Evolutionary conservation across 352 stramenopile genomes (phyloP).

Genomic region (Pythium utonaiense): DNA sequence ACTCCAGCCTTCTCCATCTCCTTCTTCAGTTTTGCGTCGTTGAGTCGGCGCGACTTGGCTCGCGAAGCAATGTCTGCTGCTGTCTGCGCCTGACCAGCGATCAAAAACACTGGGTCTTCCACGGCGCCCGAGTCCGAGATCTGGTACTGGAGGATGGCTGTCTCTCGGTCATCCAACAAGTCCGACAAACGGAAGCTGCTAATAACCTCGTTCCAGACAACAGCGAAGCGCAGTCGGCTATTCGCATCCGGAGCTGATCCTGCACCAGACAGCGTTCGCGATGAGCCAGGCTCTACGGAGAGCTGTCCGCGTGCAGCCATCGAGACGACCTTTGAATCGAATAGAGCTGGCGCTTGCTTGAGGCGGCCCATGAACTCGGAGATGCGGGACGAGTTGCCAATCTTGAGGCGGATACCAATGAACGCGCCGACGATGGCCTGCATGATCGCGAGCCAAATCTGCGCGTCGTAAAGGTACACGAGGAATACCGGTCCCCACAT

Average conservation of each 20-base stretch:
- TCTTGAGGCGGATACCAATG: constrained; percentile 78
- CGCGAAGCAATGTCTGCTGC: constrained; percentile 63
- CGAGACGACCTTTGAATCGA: constrained; percentile 80
- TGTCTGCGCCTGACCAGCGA: constrained; percentile 73
- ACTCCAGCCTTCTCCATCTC: constrained; percentile 75
- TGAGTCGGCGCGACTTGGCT: constrained; percentile 50
- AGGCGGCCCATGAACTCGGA: constrained; percentile 69
- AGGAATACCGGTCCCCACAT: constrained; percentile 81
- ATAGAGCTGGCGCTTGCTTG: constrained; percentile 57
- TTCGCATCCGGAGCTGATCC: constrained; percentile 65
- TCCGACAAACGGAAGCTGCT: constrained; percentile 87
- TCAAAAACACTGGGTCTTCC: constrained; percentile 85
- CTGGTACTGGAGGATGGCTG: constrained; percentile 86
- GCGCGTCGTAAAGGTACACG: constrained; percentile 85
- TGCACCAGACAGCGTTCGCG: constrained; percentile 50
- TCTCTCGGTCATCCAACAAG: constrained; percentile 83
- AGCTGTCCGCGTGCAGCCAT: constrained; percentile 60
- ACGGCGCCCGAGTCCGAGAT: constrained; percentile 79
- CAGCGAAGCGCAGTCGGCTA: constrained; percentile 76
- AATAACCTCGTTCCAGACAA: constrained; percentile 89
- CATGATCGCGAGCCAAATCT: constrained; percentile 86
- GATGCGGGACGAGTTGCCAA: constrained; percentile 77
- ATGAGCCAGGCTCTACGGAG: constrained; percentile 37
- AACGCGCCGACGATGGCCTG: constrained; percentile 70
- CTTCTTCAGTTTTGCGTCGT: constrained; percentile 61